These are phyloP conservation scores for Styphnolobium japonicum DNA, from an alignment of 306 rosid species.

Conservation along the genomic window DNA sequence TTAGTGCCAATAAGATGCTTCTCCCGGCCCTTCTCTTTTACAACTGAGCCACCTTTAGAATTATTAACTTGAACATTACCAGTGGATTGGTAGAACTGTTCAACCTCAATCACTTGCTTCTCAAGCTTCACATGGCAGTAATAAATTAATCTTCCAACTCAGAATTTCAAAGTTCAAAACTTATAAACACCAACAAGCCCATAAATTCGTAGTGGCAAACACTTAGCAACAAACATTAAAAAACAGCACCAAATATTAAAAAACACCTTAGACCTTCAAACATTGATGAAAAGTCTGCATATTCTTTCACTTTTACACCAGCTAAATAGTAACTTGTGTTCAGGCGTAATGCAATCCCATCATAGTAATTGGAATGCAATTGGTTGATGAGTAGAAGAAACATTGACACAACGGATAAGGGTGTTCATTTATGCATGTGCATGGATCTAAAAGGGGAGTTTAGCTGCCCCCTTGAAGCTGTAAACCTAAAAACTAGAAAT, in stretches of 20 bases:
- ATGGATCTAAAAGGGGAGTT: too few species aligned
- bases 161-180: neutral
- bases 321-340: neutral
- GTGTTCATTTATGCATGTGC: neutral
- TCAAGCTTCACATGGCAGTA: slow-evolving; percentile 50
- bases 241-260: neutral
- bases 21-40: slow-evolving; percentile 57
- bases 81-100: slow-evolving; percentile 37
- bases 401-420: neutral
- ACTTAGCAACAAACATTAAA: neutral
- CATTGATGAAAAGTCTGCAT: neutral
- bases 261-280: neutral
- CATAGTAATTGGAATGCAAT: neutral
- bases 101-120: slow-evolving; percentile 56
- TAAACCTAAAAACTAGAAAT: neutral
- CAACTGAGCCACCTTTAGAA: slow-evolving; percentile 46
- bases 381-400: neutral
- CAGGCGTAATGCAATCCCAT: neutral
- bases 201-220: neutral
- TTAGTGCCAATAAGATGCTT: slow-evolving; percentile 45
- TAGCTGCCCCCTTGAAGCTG: neutral
- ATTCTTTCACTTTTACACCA: neutral
- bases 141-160: slow-evolving; percentile 7
- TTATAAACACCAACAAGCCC: neutral
- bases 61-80: slow-evolving; percentile 37